Conservation (phyloP, 106 monocot genomes). For the Allium cepa region DNA sequence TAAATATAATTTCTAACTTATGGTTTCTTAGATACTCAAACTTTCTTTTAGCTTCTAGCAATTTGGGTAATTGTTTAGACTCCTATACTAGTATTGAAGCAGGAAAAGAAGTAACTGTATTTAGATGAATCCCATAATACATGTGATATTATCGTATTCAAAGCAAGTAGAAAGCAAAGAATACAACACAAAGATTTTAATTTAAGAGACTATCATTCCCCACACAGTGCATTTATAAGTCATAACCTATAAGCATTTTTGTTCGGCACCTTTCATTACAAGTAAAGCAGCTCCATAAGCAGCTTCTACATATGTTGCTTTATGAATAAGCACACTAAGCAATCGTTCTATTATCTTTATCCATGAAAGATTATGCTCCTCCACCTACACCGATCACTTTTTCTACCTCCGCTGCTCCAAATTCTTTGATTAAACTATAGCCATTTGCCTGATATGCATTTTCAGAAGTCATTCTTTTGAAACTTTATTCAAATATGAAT, state of each 20-base stretch:
- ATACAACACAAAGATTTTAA: too few species aligned
- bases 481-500: too few species aligned
- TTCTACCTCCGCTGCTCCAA: slow-evolving; percentile 56
- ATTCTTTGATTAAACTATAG: slow-evolving; percentile 49
- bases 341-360: slow-evolving; percentile 60
- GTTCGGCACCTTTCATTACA: slow-evolving; percentile 43
- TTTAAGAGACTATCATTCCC: too few species aligned
- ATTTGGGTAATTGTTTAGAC: neutral
- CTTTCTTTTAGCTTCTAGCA: neutral
- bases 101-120: too few species aligned
- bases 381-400: slow-evolving; percentile 76
- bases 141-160: too few species aligned
- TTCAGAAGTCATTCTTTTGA: too few species aligned
- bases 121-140: too few species aligned
- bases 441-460: slow-evolving; percentile 36
- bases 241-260: too few species aligned
- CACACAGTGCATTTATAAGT: too few species aligned
- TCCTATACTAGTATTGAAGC: neutral
- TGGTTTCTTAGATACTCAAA: neutral
- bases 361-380: slow-evolving; percentile 65
- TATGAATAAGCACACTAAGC: slow-evolving; percentile 46
- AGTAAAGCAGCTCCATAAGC: slow-evolving; percentile 83
- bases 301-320: slow-evolving; percentile 69
- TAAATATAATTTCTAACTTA: too few species aligned
- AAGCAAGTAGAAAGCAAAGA: too few species aligned